A percentile compares a stretch with the other conserved stretches of the same genome.
phyloP scores from a whole-genome alignment of 805 yeast species.

The Zygosaccharomyces bailii region DNA sequence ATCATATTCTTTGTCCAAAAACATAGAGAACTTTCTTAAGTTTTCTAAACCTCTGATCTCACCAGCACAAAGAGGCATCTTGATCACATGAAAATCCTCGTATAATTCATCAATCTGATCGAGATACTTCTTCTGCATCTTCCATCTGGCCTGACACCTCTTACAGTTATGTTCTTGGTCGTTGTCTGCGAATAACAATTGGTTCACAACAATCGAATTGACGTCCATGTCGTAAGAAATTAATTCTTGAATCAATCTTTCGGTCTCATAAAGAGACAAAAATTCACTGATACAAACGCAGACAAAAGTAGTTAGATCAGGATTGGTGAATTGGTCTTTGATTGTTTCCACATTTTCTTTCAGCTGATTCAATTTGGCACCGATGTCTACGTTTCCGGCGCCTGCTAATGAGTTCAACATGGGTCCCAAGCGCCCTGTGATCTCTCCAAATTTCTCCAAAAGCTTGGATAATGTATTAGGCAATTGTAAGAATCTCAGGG shows the following conservation, averaged over 20 bases:
- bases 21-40: conserved; percentile 76
- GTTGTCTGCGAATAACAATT: conserved; percentile 75
- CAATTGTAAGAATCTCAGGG: conserved; percentile 87
- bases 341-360: conserved; percentile 81
- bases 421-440: conserved; percentile 86
- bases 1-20: conserved; percentile 72
- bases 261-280: conserved; percentile 93
- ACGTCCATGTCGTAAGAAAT: conserved; percentile 95
- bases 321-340: conserved; percentile 91
- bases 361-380: conserved; percentile 57
- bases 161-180: conserved; percentile 72
- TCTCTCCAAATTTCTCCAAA: conserved; percentile 79
- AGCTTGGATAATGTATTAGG: conserved; percentile 90
- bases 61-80: conserved; percentile 90
- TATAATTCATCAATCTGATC: conserved; percentile 94
- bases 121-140: conserved; percentile 92
- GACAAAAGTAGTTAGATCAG: conserved; percentile 90
- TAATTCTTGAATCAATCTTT: conserved; percentile 94
- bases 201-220: conserved; percentile 93
- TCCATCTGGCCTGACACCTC: conserved; percentile 88
- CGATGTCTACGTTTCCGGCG: conserved; percentile 61
- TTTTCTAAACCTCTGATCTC: conserved; percentile 93
- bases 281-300: conserved; percentile 98
- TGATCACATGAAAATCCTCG: conserved; percentile 94
- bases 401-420: conserved; percentile 77